Percentiles rank a stretch among this genome's conserved stretches.
phyloP scores from a whole-genome alignment of 1,284 basidiomycete species.

The Malassezia yamatoensis region DNA sequence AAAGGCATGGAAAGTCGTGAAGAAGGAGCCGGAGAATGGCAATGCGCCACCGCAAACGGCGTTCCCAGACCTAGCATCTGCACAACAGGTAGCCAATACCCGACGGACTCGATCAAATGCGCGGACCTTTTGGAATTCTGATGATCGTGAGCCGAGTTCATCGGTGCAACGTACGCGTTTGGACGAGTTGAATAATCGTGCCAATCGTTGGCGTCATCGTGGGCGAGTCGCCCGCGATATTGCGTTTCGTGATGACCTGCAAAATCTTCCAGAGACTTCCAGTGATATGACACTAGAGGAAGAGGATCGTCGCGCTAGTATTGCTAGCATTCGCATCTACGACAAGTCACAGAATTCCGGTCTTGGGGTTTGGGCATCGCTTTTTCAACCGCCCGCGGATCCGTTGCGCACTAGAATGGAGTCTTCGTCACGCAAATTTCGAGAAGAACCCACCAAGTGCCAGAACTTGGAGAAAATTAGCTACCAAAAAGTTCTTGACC shows the following conservation, averaged over 20 bases:
- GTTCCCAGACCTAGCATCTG: slow-evolving; percentile 12
- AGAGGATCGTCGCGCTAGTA: slow-evolving; percentile 1
- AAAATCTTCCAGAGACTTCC: neutral
- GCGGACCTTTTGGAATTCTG: neutral
- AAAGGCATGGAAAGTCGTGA: neutral
- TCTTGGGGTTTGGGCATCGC: slow-evolving; percentile 14
- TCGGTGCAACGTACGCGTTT: slow-evolving; percentile 9
- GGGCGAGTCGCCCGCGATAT: slow-evolving; percentile 4
- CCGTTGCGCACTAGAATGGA: neutral
- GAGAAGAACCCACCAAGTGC: neutral
- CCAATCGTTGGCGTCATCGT: slow-evolving; percentile 3
- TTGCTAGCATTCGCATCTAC: slow-evolving; percentile 11
- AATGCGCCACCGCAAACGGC: neutral
- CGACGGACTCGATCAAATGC: slow-evolving; percentile 9
- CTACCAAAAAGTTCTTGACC: neutral
- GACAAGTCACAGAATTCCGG: slow-evolving; percentile 1
- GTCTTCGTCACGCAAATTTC: neutral
- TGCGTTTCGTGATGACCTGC: neutral
- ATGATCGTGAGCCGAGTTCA: neutral
- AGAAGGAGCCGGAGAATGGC: neutral
- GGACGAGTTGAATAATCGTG: slow-evolving; percentile 11
- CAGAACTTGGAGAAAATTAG: neutral
- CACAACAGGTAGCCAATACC: neutral
- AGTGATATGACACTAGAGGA: neutral
- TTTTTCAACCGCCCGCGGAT: slow-evolving; percentile 3